Evolutionary conservation across 1,284 basidiomycete genomes (phyloP), one percentile per base, ranked within the genome.

Genomic region (Puccinia brachypodii): DNA sequence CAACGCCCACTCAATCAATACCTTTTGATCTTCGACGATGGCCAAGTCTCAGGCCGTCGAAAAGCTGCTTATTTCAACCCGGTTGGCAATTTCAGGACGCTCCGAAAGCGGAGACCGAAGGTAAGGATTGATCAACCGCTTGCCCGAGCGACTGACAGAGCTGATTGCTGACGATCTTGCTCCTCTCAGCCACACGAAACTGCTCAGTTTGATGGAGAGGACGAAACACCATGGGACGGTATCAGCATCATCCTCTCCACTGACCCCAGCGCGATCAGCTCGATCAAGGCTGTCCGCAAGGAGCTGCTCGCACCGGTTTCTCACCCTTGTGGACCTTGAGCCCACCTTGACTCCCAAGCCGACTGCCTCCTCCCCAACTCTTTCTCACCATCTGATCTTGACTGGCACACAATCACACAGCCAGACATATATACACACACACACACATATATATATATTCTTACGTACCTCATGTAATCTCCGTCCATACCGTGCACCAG

Each of bases 61-160:
- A 79, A 79, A 69, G 76, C 33, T n/a, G 76, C 76, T 25, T 79
- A 79, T 56, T 79, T 71, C 33, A 79, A 71, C 38, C 66, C 47
- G 33, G 56, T 79, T 9, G 76, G 64, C 7, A 66, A 79, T 33
- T 56, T 71, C 66, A 69, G 76, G 76, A 79, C 76, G 33, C 76
- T 79, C 16, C 76, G 76, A 13, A 79, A 79, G 42, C 64, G 76
- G 28, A 44, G 76, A 38, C 76, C 76, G 4, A 79, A 71, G 56
- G 76, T 79, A 38, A 36, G 76, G 16, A 28, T 3, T 8, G 28
- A 1, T 19, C 16, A 36, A 31, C 22, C 28, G 36, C 53, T 56
- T 74, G 6, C 28, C 25, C 19, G 25, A 3, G 33, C 40, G 19
- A 36, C n/a, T 2, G 28, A 58, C 38, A n/a, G n/a, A 22, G 14